Evolutionary conservation across 2,329 filamentous ascomycete genomes (phyloP), one percentile per base, ranked within the genome.

Genomic region (Colletotrichum noveboracense): DNA sequence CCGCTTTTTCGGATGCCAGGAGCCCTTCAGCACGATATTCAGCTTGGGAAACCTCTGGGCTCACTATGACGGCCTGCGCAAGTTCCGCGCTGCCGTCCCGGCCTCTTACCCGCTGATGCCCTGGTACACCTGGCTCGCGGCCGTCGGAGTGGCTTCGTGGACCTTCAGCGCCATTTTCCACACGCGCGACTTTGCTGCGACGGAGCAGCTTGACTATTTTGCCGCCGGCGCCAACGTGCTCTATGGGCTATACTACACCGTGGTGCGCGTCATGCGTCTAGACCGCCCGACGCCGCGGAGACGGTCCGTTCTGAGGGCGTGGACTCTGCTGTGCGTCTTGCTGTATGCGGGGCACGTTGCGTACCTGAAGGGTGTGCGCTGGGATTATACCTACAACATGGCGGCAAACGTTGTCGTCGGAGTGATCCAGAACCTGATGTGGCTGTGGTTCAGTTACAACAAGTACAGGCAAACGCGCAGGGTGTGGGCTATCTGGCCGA

Each of bases 361-460:
- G 61, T 99, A 98, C 84, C 89, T 99, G 70, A 95, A 94, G 81
- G 91, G 95, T 79, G 95, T 96, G 88, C 88, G 89, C 21, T 99
- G 97, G 94, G 94, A 98, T 84, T 99, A 99, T 84, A 94, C 94
- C 7, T 99, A 99, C 87, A 99, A 99, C 83, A 98, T 99, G 96
- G 92, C 94, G 2, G 97, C 96, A 67, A 99, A 98, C 81, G 94
- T 99, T 24, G 92, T 90, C 5, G 91, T 94, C 13, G 97, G 97
- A 5, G 88, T 96, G 55, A 84, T 96, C 6, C 93, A 96, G 82
- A 98, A 98, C 80, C 68, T 93, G 6, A 86, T 98, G 74, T 98
- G 97, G 97, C 94, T 90, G 58, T 94, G 91, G 84, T 98, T 98
- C 85, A 96, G 94, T 82, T 91, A 94, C 79, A 87, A 87, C 78